Evolutionary conservation across 2,329 filamentous ascomycete species (phyloP).

Genomic region (Penicillium janthinellum): DNA sequence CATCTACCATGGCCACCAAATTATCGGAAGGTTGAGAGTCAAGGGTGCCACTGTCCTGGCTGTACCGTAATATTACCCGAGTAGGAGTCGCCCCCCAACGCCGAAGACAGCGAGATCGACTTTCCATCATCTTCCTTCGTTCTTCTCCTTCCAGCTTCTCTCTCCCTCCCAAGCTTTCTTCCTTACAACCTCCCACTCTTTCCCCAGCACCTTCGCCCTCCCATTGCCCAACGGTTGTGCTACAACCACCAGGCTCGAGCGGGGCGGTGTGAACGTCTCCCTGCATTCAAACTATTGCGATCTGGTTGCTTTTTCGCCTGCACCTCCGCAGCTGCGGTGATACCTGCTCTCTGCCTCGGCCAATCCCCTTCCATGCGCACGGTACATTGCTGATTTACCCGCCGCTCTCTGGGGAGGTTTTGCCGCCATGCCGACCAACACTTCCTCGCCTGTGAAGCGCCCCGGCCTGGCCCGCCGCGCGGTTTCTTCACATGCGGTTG

Average conservation of each 20-base stretch:
- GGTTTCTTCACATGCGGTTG: conserved; percentile 44
- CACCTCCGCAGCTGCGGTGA: conserved; percentile 28
- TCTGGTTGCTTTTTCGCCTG: conserved; percentile 28
- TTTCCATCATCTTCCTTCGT: conserved; percentile 8
- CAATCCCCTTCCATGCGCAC: conserved; percentile 31
- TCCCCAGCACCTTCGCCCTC: neutral
- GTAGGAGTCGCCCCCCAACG: conserved; percentile 10
- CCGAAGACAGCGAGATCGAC: conserved; percentile 22
- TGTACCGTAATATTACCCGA: conserved; percentile 14
- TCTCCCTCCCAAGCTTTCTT: neutral
- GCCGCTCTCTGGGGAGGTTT: conserved; percentile 20
- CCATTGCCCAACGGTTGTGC: conserved; percentile 2
- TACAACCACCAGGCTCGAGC: conserved; percentile 12
- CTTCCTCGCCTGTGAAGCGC: conserved; percentile 43
- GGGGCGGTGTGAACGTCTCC: conserved; percentile 19
- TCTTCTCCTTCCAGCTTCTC: neutral
- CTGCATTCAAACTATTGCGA: conserved; percentile 17
- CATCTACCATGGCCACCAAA: too few relatives aligned
- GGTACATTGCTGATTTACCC: conserved; percentile 24
- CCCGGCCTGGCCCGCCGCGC: conserved; percentile 44
- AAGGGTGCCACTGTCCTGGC: neutral
- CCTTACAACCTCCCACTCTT: conserved; percentile 2
- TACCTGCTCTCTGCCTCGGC: conserved; percentile 26
- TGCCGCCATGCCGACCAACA: conserved; percentile 33
- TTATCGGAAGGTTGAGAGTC: neutral